Evolutionary conservation across 2,329 filamentous ascomycete species (phyloP).

Genomic region (Didymella lethalis): DNA sequence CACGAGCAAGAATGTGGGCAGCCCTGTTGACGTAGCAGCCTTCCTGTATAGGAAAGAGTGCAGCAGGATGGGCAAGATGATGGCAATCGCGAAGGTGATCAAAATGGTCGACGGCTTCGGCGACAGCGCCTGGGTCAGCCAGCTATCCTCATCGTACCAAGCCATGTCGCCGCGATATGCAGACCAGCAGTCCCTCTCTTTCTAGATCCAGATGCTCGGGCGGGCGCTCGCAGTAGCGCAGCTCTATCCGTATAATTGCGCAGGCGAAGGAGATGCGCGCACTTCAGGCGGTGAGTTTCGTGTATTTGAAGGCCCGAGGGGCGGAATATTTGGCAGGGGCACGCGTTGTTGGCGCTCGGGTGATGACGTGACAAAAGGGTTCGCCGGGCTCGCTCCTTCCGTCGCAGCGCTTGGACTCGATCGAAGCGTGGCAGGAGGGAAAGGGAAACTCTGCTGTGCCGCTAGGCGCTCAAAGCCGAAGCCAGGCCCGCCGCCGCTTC

Average conservation of each 20-base stretch:
- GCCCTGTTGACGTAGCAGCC: slow-evolving; percentile 66
- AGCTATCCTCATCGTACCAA: slow-evolving; percentile 52
- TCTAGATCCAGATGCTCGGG: slow-evolving; percentile 4
- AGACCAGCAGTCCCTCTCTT: slow-evolving; percentile 7
- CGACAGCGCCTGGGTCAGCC: slow-evolving; percentile 58
- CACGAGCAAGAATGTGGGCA: slow-evolving; percentile 80
- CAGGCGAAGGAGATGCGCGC: slow-evolving; percentile 22
- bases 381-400: slow-evolving; percentile 16
- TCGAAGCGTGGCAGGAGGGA: slow-evolving; percentile 1
- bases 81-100: slow-evolving; percentile 72
- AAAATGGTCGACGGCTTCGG: slow-evolving; percentile 62
- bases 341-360: slow-evolving; percentile 19
- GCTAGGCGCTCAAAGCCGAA: slow-evolving; percentile 20
- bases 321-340: slow-evolving; percentile 12
- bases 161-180: slow-evolving; percentile 35
- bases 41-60: slow-evolving; percentile 77
- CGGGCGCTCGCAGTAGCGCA: slow-evolving; percentile 21
- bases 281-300: slow-evolving; percentile 20
- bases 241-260: slow-evolving; percentile 8
- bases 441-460: slow-evolving; percentile 10
- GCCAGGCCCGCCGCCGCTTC: slow-evolving; percentile 15
- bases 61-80: slow-evolving; percentile 77
- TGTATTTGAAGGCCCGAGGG: slow-evolving; percentile 12
- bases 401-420: slow-evolving; percentile 13
- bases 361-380: slow-evolving; percentile 34